A percentile compares a stretch with the other conserved stretches of the same genome.
Conservation (phyloP, 139 green algal species). For the Microglena sp. region DNA sequence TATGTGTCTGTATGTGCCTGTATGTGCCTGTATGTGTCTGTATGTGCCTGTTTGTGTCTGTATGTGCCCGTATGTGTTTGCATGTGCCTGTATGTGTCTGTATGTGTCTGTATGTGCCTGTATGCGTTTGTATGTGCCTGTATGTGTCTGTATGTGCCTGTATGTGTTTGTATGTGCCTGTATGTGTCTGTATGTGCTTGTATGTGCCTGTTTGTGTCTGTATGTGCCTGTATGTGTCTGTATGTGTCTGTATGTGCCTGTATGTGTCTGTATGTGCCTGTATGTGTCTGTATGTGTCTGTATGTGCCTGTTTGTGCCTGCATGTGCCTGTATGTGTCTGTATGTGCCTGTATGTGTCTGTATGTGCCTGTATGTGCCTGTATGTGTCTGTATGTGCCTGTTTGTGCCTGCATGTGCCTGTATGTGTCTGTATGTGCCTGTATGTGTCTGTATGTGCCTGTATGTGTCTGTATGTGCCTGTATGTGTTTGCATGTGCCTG, state of each 20-base stretch:
- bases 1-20: neutral
- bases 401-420: neutral
- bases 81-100: neutral
- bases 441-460: neutral
- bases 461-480: constrained; percentile 2
- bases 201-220: neutral
- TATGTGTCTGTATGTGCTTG: neutral
- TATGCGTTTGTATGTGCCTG: neutral
- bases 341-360: neutral
- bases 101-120: neutral
- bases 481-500: constrained; percentile 2
- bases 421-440: neutral
- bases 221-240: neutral
- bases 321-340: neutral
- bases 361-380: neutral
- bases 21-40: neutral
- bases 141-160: neutral
- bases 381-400: neutral
- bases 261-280: neutral
- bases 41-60: neutral
- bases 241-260: neutral
- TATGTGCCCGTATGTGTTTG: neutral
- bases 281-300: no score
- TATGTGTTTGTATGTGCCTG: neutral
- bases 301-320: neutral